These are phyloP conservation scores for Barbatosphaeria neglecta DNA, from an alignment of 495 filamentous ascomycete species.

Conservation along the genomic window DNA sequence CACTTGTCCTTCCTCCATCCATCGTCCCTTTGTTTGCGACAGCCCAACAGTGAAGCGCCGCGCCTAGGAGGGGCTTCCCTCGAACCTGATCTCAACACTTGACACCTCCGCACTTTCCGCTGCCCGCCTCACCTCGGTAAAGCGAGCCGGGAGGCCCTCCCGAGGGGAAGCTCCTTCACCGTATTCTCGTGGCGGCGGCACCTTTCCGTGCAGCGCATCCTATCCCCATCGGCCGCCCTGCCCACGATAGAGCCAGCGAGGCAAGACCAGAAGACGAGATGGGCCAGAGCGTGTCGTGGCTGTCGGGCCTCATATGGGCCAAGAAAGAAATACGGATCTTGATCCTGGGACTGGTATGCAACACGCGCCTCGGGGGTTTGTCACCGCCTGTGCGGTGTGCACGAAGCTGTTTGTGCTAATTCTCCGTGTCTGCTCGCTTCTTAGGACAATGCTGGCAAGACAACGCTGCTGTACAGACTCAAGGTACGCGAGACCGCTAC, in stretches of 20 bases:
- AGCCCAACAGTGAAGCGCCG: too few species aligned
- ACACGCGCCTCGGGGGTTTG: constrained; percentile 4
- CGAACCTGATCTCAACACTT: too few species aligned
- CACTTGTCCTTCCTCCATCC: too few species aligned
- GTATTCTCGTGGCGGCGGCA: not conserved
- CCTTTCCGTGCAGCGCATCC: not conserved
- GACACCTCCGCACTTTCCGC: not conserved
- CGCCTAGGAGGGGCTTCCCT: too few species aligned
- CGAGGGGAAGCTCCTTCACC: not conserved
- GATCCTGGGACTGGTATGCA: constrained; percentile 80
- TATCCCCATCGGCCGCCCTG: not conserved
- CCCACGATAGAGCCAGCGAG: too few species aligned
- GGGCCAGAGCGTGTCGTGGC: constrained; percentile 71
- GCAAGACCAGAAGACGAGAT: constrained; percentile 45
- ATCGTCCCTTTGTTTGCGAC: too few species aligned
- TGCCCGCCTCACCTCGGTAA: too few species aligned
- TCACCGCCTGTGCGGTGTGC: too few species aligned
- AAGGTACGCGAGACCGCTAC: constrained; percentile 49
- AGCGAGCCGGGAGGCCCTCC: too few species aligned
- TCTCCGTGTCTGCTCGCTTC: not conserved
- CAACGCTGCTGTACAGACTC: constrained; percentile 86
- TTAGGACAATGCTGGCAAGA: constrained; percentile 97
- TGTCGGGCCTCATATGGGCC: constrained; percentile 63
- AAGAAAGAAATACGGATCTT: constrained; percentile 98
- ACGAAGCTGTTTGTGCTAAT: not conserved